These are phyloP conservation scores for Suillus sp. DNA, from an alignment of 768 basidiomycete species.

Conservation along the genomic window DNA sequence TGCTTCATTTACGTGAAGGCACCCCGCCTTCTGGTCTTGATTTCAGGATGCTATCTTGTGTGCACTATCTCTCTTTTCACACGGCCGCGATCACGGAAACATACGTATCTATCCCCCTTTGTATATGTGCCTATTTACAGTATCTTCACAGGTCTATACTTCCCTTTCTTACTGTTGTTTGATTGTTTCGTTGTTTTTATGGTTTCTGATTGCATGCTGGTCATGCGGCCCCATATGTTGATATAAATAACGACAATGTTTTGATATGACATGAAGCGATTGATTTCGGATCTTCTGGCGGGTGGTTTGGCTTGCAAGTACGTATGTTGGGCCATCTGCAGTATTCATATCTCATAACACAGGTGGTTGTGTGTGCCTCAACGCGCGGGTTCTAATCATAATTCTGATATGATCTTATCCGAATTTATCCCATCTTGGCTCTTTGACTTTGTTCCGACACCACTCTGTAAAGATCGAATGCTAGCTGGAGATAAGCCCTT, in stretches of 20 bases:
- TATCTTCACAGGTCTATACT: slow-evolving; percentile 10
- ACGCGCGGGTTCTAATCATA: no score
- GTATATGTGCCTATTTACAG: slow-evolving; percentile 17
- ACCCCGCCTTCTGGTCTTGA: slow-evolving; percentile 15
- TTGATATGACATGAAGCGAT: neutral
- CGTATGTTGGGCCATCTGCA: no score
- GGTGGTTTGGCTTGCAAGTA: neutral
- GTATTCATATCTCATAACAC: no score
- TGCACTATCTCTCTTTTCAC: slow-evolving; percentile 12
- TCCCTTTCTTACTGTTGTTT: slow-evolving; percentile 8
- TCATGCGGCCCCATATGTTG: slow-evolving; percentile 11
- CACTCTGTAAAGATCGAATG: neutral
- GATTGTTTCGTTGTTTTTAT: slow-evolving; percentile 14
- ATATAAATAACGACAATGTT: neutral
- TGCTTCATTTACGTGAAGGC: slow-evolving; percentile 24
- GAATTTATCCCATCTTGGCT: no score
- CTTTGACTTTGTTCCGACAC: no score
- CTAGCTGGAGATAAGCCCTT: neutral
- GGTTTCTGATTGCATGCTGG: slow-evolving; percentile 17
- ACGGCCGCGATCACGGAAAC: slow-evolving; percentile 21
- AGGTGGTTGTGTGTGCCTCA: no score
- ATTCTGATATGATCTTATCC: neutral
- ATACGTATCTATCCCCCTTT: slow-evolving; percentile 13
- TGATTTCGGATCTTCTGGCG: neutral
- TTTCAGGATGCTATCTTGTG: slow-evolving; percentile 24